These are phyloP conservation scores for Aphanomyces stellatus DNA, from an alignment of 352 stramenopile genomes.

Conservation along the genomic window DNA sequence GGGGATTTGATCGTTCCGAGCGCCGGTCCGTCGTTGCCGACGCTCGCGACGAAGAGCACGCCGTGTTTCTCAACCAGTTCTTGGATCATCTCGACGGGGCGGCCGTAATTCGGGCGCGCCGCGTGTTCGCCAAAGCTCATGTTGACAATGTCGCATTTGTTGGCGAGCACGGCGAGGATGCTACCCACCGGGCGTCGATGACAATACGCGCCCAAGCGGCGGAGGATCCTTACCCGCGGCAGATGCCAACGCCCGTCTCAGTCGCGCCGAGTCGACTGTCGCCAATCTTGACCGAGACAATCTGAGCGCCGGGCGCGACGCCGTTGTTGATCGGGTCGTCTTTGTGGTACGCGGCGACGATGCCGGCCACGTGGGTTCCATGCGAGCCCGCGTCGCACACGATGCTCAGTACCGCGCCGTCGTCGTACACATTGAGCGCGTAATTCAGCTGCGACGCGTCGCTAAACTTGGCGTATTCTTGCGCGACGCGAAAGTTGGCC, in stretches of 20 bases:
- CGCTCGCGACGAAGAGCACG: conserved; percentile 89
- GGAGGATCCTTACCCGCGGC: conserved; percentile 38
- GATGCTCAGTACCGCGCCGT: conserved; percentile 88
- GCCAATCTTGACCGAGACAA: conserved; percentile 94
- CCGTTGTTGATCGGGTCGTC: conserved; percentile 84
- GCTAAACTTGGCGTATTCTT: conserved; percentile 80
- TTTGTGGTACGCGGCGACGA: conserved; percentile 85
- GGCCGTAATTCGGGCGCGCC: conserved; percentile 74
- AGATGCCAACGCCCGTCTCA: conserved; percentile 89
- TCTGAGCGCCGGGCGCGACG: conserved; percentile 89
- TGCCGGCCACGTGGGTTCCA: conserved; percentile 93
- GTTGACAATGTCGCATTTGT: conserved; percentile 92
- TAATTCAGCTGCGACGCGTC: conserved; percentile 90
- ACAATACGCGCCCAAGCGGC: background rate
- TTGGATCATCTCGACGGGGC: conserved; percentile 82
- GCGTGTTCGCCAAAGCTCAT: conserved; percentile 95
- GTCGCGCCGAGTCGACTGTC: conserved; percentile 87
- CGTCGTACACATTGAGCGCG: conserved; percentile 92
- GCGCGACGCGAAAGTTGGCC: conserved; percentile 65
- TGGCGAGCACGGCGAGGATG: conserved; percentile 83
- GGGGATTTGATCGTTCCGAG: conserved; percentile 90
- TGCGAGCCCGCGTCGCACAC: conserved; percentile 90
- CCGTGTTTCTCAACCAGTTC: conserved; percentile 89
- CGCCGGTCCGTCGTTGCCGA: conserved; percentile 95
- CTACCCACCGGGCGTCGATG: background rate